phyloP scores from a whole-genome alignment of 768 basidiomycete genomes.

The Lactifluus echinatus region DNA sequence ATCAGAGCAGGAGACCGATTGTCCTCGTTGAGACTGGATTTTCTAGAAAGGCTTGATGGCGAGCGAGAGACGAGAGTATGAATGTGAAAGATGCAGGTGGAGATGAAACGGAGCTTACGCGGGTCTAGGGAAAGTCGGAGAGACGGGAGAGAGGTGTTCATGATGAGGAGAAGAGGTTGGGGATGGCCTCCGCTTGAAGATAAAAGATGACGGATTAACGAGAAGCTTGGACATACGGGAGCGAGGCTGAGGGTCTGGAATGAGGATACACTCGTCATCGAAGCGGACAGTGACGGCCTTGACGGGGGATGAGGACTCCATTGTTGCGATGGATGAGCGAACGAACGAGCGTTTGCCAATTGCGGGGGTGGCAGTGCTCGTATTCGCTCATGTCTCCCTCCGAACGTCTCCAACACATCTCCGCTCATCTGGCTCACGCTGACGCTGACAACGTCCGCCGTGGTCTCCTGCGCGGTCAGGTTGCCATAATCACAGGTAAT shows the following conservation, averaged over 20 bases:
- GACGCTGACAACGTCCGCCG: too few relatives aligned
- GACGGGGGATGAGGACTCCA: not conserved
- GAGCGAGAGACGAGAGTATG: not conserved
- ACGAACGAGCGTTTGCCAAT: too few relatives aligned
- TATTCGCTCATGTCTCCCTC: conserved; percentile 26
- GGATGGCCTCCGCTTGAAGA: conserved; percentile 45
- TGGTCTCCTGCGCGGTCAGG: conserved; percentile 66
- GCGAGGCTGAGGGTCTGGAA: conserved; percentile 44
- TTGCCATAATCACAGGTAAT: conserved; percentile 80
- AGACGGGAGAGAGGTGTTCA: conserved; percentile 42
- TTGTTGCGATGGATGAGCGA: too few relatives aligned
- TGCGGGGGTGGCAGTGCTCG: conserved; percentile 10
- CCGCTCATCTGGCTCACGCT: conserved; percentile 54
- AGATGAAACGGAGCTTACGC: not conserved
- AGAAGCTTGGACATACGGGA: conserved; percentile 43
- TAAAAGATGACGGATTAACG: conserved; percentile 57
- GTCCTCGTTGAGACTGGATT: not conserved
- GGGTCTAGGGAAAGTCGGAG: conserved; percentile 1
- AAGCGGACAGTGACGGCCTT: conserved; percentile 45
- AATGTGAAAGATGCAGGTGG: not conserved
- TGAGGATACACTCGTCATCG: conserved; percentile 64
- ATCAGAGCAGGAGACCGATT: conserved; percentile 42
- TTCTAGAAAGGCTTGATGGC: conserved; percentile 12
- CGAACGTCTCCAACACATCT: conserved; percentile 51
- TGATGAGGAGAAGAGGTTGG: conserved; percentile 39